Evolutionary conservation across 2,329 filamentous ascomycete species (phyloP), one percentile per base, ranked within the genome.

Genomic region (Paracamarosporium sp.): DNA sequence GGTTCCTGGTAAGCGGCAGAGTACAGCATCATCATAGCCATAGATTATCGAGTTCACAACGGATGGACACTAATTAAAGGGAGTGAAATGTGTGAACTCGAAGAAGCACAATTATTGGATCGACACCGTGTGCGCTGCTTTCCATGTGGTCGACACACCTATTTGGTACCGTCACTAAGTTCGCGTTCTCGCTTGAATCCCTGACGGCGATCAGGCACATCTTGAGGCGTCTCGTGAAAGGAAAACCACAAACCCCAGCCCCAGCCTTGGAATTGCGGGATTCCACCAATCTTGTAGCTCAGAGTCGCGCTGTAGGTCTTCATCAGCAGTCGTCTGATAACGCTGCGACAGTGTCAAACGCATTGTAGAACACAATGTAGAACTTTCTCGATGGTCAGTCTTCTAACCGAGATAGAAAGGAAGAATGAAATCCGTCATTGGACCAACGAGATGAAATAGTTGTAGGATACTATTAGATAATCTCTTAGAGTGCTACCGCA

Each of bases 181-280:
- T 27, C 41, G 12, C 38, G 41, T 17, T 30, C 31, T 54, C 52
- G 52, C 33, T 43, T 43, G 15, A 9, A 60, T 41, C 64, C 64
- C 64, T 63, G 60, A 40, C 57, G 53, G 28, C 55, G 64, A 66
- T 66, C 60, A 62, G n/a, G 58, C 62, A 59, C 31, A 25, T 45
- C 33, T 60, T 66, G 62, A 64, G 41, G 64, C 64, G 63, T 40
- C 35, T 50, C 46, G 43, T 54, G 64, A 57, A 61, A 44, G 41
- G 50, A 55, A 60, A 58, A 20, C 20, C 31, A 8, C n/a, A 12
- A 40, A n/a, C 36, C 36, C 36, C 24, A 30, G 15, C 41, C 47
- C 8, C 50, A 15, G 25, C 28, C 20, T 40, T 31, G 51, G 28
- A n/a, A 33, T 5, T 12, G 24, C 45, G 8, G 43, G 15, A 30